These are phyloP conservation scores for Paxillus rubicundulus DNA, from an alignment of 768 basidiomycete genomes.

Conservation along the genomic window DNA sequence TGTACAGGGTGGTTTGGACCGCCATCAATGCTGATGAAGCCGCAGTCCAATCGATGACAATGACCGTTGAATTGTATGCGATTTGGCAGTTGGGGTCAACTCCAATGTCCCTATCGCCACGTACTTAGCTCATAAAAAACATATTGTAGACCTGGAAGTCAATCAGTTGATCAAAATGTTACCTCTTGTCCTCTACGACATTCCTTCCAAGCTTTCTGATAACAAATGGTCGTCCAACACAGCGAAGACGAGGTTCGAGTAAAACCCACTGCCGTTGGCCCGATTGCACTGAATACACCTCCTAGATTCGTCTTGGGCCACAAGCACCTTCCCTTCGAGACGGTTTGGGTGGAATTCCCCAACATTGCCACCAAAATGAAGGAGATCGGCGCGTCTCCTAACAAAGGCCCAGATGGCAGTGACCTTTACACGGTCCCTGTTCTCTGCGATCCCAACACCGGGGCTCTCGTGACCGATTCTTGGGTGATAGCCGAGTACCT, in stretches of 20 bases:
- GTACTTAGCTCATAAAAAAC: conserved; percentile 2
- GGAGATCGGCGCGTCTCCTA: conserved; percentile 25
- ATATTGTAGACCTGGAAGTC: background rate
- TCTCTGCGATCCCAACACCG: conserved; percentile 32
- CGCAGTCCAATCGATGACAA: too few relatives aligned
- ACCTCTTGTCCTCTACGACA: conserved; percentile 37
- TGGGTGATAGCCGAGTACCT: conserved; percentile 35
- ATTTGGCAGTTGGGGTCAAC: background rate
- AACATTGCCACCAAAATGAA: conserved; percentile 28
- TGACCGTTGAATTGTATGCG: too few relatives aligned
- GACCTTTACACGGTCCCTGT: conserved; percentile 33
- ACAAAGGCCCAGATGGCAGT: conserved; percentile 15
- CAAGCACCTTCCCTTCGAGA: conserved; percentile 34
- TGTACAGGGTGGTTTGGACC: too few relatives aligned
- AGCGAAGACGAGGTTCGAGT: conserved; percentile 35
- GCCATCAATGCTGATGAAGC: background rate
- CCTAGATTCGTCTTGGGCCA: conserved; percentile 31
- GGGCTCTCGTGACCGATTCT: conserved; percentile 29
- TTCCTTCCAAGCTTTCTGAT: conserved; percentile 30
- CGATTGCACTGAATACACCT: background rate
- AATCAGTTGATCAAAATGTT: conserved; percentile 14
- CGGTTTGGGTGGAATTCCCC: conserved; percentile 34
- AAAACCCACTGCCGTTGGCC: background rate
- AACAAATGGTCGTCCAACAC: conserved; percentile 38
- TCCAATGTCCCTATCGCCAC: background rate